phyloP scores from a whole-genome alignment of 176 grass and related monocot genomes.

The Juncus effusus region DNA sequence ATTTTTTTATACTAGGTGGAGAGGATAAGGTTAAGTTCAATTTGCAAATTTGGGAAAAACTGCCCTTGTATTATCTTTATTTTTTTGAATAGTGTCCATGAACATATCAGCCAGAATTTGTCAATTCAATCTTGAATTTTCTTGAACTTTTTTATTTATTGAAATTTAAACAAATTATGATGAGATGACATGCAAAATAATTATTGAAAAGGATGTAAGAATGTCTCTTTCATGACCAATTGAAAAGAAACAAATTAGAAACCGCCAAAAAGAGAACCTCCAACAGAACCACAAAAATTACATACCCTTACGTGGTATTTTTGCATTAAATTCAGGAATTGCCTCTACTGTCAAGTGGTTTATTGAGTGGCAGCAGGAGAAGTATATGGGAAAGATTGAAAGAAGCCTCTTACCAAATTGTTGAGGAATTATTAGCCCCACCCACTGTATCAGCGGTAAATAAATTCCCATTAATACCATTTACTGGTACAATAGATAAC shows the following conservation, averaged over 20 bases:
- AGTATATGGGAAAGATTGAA: constrained; percentile 40
- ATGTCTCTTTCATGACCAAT: constrained; percentile 10
- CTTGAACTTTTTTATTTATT: too few species aligned
- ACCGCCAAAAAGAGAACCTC: background rate
- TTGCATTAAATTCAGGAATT: constrained; percentile 18
- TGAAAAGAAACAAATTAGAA: background rate
- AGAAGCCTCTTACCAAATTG: constrained; percentile 7
- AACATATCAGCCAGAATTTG: background rate
- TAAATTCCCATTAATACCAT: constrained; percentile 2
- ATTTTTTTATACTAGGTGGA: background rate
- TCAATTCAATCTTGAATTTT: background rate
- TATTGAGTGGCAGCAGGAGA: background rate
- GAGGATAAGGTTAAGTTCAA: too few species aligned
- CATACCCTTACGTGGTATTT: too few species aligned
- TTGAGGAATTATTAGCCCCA: constrained; percentile 49
- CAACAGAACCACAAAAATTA: background rate
- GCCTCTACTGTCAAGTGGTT: constrained; percentile 20
- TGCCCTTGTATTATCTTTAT: background rate
- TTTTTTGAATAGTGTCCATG: background rate
- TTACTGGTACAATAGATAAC: background rate
- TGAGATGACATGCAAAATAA: background rate
- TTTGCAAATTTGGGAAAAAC: too few species aligned
- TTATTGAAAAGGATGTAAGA: background rate
- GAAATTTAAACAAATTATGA: too few species aligned
- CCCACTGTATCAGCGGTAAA: constrained; percentile 53